Evolutionary conservation across 2,329 filamentous ascomycete genomes (phyloP).

Genomic region (Pestalotiopsis sp.): DNA sequence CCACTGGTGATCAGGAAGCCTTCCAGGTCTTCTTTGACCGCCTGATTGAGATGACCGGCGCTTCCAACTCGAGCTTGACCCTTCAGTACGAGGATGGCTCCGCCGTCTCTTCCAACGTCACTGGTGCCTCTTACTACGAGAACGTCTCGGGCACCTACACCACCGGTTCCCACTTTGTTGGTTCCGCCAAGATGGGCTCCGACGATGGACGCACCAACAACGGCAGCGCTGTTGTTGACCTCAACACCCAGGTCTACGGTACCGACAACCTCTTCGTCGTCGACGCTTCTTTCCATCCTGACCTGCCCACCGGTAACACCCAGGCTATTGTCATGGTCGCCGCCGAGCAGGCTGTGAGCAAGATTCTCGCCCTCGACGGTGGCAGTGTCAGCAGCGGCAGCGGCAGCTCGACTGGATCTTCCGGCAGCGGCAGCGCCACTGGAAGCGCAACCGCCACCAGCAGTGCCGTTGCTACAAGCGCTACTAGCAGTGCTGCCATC

Average conservation of each 20-base stretch:
- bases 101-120: slow-evolving; percentile 14
- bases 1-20: slow-evolving; percentile 18
- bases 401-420: background rate
- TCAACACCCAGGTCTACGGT: slow-evolving; percentile 66
- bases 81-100: slow-evolving; percentile 16
- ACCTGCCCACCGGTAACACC: slow-evolving; percentile 68
- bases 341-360: slow-evolving; percentile 34
- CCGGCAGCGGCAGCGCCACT: background rate
- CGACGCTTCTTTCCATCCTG: slow-evolving; percentile 69
- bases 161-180: slow-evolving; percentile 18
- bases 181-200: slow-evolving; percentile 19
- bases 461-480: background rate
- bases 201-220: slow-evolving; percentile 51
- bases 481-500: too few relatives aligned
- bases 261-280: slow-evolving; percentile 70
- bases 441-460: background rate
- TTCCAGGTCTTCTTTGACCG: slow-evolving; percentile 17
- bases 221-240: slow-evolving; percentile 62
- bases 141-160: slow-evolving; percentile 17
- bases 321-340: slow-evolving; percentile 32
- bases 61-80: slow-evolving; percentile 16
- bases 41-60: slow-evolving; percentile 16
- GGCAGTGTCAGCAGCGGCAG: background rate
- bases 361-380: slow-evolving; percentile 29
- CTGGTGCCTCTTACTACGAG: slow-evolving; percentile 13